phyloP scores from a whole-genome alignment of 1,284 basidiomycete genomes.

The Cronartium quercuum region DNA sequence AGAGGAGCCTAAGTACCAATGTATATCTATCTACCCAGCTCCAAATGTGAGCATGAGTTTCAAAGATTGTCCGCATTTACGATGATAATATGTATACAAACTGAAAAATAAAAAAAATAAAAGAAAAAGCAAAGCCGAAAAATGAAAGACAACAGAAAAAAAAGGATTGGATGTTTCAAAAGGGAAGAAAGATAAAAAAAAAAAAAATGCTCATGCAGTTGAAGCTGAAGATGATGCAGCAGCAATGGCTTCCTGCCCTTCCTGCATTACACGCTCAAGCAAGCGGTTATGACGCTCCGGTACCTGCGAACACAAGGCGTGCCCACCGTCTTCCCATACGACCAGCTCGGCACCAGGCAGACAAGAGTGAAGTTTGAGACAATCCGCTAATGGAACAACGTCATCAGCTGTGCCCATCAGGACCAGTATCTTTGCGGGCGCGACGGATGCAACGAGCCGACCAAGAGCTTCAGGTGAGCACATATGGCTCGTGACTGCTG shows the following conservation, averaged over 20 bases:
- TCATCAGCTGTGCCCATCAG: slow-evolving; percentile 69
- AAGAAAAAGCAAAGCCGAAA: too few species aligned
- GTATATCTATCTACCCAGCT: too few species aligned
- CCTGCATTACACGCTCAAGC: slow-evolving; percentile 57
- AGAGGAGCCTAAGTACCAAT: too few species aligned
- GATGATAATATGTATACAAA: too few species aligned
- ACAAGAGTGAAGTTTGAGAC: slow-evolving; percentile 56
- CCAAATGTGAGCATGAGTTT: too few species aligned
- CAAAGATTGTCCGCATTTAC: too few species aligned
- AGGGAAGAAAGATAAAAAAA: too few species aligned
- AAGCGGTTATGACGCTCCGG: slow-evolving; percentile 57
- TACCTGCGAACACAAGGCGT: slow-evolving; percentile 61
- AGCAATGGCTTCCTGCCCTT: slow-evolving; percentile 52
- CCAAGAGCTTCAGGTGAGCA: slow-evolving; percentile 58
- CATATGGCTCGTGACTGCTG: slow-evolving; percentile 54
- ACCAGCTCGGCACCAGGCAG: slow-evolving; percentile 67
- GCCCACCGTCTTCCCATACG: slow-evolving; percentile 62
- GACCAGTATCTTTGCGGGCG: slow-evolving; percentile 53
- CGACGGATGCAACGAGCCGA: slow-evolving; percentile 57
- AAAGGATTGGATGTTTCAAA: too few species aligned
- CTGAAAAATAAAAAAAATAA: too few species aligned
- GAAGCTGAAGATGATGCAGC: background rate
- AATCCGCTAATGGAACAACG: slow-evolving; percentile 60
- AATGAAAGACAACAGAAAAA: too few species aligned
- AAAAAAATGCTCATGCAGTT: background rate